Evolutionary conservation across 768 basidiomycete species (phyloP).

Genomic region (Naganishia kalamii): DNA sequence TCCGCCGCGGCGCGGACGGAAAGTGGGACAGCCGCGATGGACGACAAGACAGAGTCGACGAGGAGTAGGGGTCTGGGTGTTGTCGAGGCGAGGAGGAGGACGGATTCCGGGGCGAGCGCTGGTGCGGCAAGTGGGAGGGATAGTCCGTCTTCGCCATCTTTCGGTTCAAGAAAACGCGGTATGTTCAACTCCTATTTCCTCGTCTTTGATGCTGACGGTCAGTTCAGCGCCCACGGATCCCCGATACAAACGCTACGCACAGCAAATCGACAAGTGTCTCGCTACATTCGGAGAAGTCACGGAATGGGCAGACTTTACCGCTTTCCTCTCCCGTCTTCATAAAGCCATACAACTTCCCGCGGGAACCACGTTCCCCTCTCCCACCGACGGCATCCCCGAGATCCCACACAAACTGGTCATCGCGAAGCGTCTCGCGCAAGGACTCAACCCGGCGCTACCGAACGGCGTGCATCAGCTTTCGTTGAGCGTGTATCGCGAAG

Average conservation of each 20-base stretch:
- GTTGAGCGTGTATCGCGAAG: constrained; percentile 87
- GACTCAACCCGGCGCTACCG: constrained; percentile 93
- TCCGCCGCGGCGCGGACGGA: background rate
- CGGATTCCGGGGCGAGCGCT: background rate
- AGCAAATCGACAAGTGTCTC: constrained; percentile 86
- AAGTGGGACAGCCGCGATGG: background rate
- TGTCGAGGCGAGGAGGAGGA: background rate
- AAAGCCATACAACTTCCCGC: constrained; percentile 61
- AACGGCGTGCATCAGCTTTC: constrained; percentile 95
- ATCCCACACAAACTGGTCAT: constrained; percentile 92
- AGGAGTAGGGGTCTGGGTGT: background rate
- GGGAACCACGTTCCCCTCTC: constrained; percentile 67
- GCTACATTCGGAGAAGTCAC: constrained; percentile 91
- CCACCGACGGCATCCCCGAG: constrained; percentile 80
- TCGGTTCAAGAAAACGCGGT: background rate
- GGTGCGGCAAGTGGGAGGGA: background rate
- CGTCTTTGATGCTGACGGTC: constrained; percentile 25
- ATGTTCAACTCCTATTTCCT: too few relatives aligned
- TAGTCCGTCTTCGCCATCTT: background rate
- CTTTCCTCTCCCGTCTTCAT: constrained; percentile 86
- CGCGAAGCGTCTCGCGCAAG: constrained; percentile 89
- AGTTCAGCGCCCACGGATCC: constrained; percentile 55
- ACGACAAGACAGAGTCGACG: background rate
- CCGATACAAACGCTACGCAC: constrained; percentile 87
- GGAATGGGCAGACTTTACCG: constrained; percentile 99